A percentile compares a stretch with the other conserved stretches of the same genome.
These are phyloP conservation scores for Cocos nucifera DNA, from an alignment of 176 grass and related monocot species.

Conservation along the genomic window DNA sequence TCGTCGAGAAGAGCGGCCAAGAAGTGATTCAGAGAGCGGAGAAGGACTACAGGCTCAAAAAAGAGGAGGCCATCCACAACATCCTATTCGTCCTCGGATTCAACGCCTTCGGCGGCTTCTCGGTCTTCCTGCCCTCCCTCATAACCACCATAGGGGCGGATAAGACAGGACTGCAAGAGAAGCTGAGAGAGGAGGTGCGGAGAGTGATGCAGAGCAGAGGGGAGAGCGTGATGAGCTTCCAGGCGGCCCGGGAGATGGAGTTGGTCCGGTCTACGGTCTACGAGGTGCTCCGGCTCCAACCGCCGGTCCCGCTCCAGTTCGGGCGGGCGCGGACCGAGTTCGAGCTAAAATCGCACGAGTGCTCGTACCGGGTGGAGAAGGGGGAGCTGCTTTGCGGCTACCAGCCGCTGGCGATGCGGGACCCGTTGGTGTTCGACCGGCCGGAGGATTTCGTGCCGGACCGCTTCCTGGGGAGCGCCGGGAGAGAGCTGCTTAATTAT, in stretches of 20 bases:
- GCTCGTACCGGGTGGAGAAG: slow-evolving; percentile 26
- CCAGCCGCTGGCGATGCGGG: slow-evolving; percentile 77
- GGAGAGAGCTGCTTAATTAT: slow-evolving; percentile 41
- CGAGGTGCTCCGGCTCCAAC: slow-evolving; percentile 66
- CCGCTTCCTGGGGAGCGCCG: slow-evolving; percentile 48
- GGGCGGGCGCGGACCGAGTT: slow-evolving; percentile 58
- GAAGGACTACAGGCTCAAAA: slow-evolving; percentile 25
- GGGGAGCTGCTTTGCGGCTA: slow-evolving; percentile 91
- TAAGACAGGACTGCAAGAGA: slow-evolving; percentile 18
- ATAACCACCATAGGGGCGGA: slow-evolving; percentile 31
- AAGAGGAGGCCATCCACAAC: slow-evolving; percentile 68
- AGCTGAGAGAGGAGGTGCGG: slow-evolving; percentile 39
- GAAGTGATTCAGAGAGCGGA: slow-evolving; percentile 25
- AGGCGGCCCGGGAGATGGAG: slow-evolving; percentile 40
- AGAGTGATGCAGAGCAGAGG: slow-evolving; percentile 7
- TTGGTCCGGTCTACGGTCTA: slow-evolving; percentile 62
- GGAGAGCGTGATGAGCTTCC: slow-evolving; percentile 28
- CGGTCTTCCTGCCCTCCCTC: slow-evolving; percentile 47
- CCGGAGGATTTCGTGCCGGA: slow-evolving; percentile 53
- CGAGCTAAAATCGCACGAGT: slow-evolving; percentile 46
- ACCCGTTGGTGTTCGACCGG: slow-evolving; percentile 58
- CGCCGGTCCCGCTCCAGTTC: slow-evolving; percentile 76
- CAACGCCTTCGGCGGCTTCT: slow-evolving; percentile 86
- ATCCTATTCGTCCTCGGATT: slow-evolving; percentile 87
- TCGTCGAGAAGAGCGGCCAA: slow-evolving; percentile 48